Percentiles rank a stretch among this genome's conserved stretches.
Conservation (phyloP, 306 rosid species). For the Medicago ruthenica region DNA sequence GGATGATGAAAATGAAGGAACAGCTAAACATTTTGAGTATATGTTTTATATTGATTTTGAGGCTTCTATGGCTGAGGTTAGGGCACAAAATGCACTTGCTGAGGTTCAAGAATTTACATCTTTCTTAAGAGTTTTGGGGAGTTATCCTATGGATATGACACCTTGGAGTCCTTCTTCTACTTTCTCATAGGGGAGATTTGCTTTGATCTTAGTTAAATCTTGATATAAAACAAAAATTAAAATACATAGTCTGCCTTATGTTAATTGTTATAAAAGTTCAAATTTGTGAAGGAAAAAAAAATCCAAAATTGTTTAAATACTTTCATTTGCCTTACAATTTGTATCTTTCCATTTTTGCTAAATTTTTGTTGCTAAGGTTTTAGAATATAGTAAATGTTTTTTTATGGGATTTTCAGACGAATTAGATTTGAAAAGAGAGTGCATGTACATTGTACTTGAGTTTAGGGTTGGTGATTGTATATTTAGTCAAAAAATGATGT, state of each 20-base stretch:
- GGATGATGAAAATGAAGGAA: constrained; percentile 79
- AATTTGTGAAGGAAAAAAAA: background rate
- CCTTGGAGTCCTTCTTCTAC: constrained; percentile 76
- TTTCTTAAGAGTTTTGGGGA: constrained; percentile 84
- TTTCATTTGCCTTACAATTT: background rate
- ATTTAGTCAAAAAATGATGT: background rate
- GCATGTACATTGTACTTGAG: constrained; percentile 1
- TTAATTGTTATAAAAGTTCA: background rate
- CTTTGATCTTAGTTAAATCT: background rate
- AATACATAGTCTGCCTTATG: constrained; percentile 14
- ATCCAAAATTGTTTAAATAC: background rate
- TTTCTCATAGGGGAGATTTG: constrained; percentile 45
- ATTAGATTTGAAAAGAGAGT: background rate
- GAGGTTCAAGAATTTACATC: constrained; percentile 99
- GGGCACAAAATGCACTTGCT: constrained; percentile 90
- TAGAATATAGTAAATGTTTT: background rate
- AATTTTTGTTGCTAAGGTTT: background rate
- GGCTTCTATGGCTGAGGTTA: constrained; percentile 93
- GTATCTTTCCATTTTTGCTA: background rate
- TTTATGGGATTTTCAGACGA: background rate
- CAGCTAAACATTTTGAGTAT: constrained; percentile 93
- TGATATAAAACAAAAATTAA: background rate
- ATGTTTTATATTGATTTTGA: constrained; percentile 92
- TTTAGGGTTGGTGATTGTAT: background rate
- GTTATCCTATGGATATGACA: constrained; percentile 98